phyloP scores from a whole-genome alignment of 1,284 basidiomycete genomes.

The Coriolopsis trogii region DNA sequence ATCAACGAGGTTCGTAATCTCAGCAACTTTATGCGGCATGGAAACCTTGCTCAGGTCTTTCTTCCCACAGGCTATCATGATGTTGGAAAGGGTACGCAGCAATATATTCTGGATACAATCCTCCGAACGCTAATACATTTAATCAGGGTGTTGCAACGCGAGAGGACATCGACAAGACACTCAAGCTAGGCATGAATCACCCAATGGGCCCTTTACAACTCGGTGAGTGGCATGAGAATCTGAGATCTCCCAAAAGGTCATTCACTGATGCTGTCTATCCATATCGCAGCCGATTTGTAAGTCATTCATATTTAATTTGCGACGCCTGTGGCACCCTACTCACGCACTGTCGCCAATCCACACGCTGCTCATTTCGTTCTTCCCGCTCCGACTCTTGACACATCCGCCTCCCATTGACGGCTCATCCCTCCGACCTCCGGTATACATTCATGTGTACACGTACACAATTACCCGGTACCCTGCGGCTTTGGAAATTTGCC shows the following conservation, averaged over 20 bases:
- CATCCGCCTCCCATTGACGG: conserved; percentile 3
- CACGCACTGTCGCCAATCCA: too few relatives aligned
- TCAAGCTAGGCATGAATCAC: conserved; percentile 93
- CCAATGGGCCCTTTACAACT: conserved; percentile 93
- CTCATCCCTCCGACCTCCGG: background rate
- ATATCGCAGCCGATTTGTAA: conserved; percentile 73
- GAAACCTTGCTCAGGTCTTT: background rate
- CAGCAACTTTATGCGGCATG: conserved; percentile 2
- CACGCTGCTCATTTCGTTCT: too few relatives aligned
- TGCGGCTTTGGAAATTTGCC: background rate
- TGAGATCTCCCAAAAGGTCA: background rate
- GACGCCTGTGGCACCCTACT: too few relatives aligned
- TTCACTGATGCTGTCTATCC: background rate
- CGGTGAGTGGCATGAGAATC: conserved; percentile 44
- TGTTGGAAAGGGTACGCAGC: conserved; percentile 76
- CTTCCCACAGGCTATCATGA: conserved; percentile 80
- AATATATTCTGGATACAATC: too few relatives aligned
- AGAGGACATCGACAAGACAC: conserved; percentile 94
- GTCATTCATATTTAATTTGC: conserved; percentile 38
- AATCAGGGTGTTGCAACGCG: conserved; percentile 82
- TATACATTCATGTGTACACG: conserved; percentile 1
- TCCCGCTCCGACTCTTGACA: background rate
- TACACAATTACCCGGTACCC: conserved; percentile 4
- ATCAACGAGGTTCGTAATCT: conserved; percentile 73
- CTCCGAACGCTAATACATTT: too few relatives aligned